Percentiles rank a stretch among this genome's conserved stretches.
phyloP scores from a whole-genome alignment of 1,284 basidiomycete genomes.

The Apiotrichum porosum region DNA sequence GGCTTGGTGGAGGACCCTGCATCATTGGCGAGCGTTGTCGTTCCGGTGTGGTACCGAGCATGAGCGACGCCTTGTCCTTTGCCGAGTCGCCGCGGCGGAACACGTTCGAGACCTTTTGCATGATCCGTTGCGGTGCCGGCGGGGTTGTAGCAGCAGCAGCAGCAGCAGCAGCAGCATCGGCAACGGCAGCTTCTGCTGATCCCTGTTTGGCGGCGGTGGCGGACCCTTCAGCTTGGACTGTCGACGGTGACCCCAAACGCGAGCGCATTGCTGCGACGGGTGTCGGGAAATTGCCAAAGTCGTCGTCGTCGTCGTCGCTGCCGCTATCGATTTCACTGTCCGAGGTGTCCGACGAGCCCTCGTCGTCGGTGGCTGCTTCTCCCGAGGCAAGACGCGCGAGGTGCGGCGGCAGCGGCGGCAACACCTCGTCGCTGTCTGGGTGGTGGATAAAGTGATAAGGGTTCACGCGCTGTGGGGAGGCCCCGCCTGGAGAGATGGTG shows the following conservation, averaged over 20 bases:
- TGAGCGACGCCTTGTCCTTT: not conserved
- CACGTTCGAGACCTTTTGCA: constrained; percentile 33
- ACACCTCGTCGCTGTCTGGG: constrained; percentile 11
- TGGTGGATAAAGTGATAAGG: constrained; percentile 31
- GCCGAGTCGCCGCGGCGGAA: constrained; percentile 23
- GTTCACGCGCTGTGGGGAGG: constrained; percentile 23
- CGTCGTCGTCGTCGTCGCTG: constrained; percentile 8
- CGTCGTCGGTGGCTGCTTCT: constrained; percentile 15
- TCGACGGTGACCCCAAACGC: too few species aligned
- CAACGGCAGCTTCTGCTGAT: too few species aligned
- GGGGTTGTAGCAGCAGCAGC: not conserved
- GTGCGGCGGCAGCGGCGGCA: constrained; percentile 22
- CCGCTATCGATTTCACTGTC: constrained; percentile 7
- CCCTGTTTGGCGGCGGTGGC: too few species aligned
- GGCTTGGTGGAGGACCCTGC: constrained; percentile 44
- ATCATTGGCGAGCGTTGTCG: constrained; percentile 20
- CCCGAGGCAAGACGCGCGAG: constrained; percentile 15
- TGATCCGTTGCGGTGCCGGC: constrained; percentile 15
- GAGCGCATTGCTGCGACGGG: too few species aligned
- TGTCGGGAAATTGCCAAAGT: too few species aligned
- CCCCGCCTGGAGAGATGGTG: not conserved
- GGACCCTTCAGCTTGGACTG: too few species aligned
- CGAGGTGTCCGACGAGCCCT: constrained; percentile 14
- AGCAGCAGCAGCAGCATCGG: too few species aligned
- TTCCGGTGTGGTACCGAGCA: not conserved